Conservation (phyloP, 257 asterid genomes). For the Solanum rostratum region DNA sequence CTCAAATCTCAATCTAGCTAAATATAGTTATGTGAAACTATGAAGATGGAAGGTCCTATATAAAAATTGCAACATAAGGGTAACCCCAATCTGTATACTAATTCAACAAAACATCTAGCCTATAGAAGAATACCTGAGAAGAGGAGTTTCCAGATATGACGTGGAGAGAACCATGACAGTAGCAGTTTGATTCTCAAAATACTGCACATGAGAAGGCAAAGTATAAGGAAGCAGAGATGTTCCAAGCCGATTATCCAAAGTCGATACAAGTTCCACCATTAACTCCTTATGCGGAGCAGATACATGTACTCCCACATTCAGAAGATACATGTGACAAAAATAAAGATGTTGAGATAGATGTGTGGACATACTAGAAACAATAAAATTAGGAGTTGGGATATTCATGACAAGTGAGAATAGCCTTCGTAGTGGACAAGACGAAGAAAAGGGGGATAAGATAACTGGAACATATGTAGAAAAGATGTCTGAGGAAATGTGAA, state of each 20-base stretch:
- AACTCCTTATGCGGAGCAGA: conserved; percentile 46
- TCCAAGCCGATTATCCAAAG: conserved; percentile 50
- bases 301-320: not conserved
- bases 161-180: conserved; percentile 41
- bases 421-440: too few relatives aligned
- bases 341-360: too few relatives aligned
- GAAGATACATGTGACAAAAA: too few relatives aligned
- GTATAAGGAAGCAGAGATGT: conserved; percentile 52
- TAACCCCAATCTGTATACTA: too few relatives aligned
- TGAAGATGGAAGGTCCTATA: not conserved
- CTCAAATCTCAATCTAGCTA: not conserved
- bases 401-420: too few relatives aligned
- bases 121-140: conserved; percentile 48
- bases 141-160: conserved; percentile 61
- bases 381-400: too few relatives aligned
- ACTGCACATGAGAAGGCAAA: conserved; percentile 56
- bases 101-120: too few relatives aligned
- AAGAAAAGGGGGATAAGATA: too few relatives aligned
- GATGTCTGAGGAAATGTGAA: too few relatives aligned
- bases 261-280: conserved; percentile 58
- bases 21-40: not conserved
- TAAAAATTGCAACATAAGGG: not conserved
- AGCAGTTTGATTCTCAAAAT: conserved; percentile 29
- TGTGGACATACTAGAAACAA: too few relatives aligned
- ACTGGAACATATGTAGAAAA: too few relatives aligned